Evolutionary conservation across 805 yeast species (phyloP).

Genomic region (Candida caryicola): DNA sequence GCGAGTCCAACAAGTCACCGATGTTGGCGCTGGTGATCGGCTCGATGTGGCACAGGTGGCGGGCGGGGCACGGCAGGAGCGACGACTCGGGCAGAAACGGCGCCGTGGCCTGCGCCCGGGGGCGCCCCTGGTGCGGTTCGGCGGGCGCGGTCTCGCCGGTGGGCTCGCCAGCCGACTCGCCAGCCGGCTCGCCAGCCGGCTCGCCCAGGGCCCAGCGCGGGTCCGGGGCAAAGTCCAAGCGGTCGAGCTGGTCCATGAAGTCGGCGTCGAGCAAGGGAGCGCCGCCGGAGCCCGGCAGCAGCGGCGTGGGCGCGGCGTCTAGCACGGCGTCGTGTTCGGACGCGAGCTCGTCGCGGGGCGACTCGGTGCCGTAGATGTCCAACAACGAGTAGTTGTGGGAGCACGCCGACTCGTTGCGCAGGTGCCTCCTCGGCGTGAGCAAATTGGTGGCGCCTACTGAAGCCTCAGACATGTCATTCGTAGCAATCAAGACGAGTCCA

Average conservation of each 20-base stretch:
- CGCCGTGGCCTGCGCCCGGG: not conserved
- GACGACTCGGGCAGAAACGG: not conserved
- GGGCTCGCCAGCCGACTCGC: not conserved
- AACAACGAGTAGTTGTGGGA: constrained; percentile 38
- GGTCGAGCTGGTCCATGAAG: constrained; percentile 3
- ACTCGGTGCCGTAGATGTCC: constrained; percentile 32
- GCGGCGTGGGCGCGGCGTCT: not conserved
- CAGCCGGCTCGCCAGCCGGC: not conserved
- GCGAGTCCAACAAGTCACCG: constrained; percentile 4
- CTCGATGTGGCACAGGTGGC: not conserved
- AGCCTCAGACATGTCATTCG: not conserved
- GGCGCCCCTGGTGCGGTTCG: not conserved
- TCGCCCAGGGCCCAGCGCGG: not conserved
- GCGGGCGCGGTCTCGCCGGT: not conserved
- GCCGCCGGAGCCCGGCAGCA: not conserved
- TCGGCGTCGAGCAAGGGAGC: constrained; percentile 2
- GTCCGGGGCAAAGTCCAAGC: constrained; percentile 2
- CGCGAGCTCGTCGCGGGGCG: constrained; percentile 12
- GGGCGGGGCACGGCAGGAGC: not conserved
- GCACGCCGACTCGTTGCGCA: constrained; percentile 28
- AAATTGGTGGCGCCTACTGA: not conserved
- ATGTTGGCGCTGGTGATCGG: constrained; percentile 3
- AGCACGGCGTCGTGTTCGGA: not conserved
- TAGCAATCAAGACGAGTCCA: not conserved
- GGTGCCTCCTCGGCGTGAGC: constrained; percentile 19